Conservation (phyloP, 2,329 filamentous ascomycete species). For the Dactylellina parvicollis region DNA sequence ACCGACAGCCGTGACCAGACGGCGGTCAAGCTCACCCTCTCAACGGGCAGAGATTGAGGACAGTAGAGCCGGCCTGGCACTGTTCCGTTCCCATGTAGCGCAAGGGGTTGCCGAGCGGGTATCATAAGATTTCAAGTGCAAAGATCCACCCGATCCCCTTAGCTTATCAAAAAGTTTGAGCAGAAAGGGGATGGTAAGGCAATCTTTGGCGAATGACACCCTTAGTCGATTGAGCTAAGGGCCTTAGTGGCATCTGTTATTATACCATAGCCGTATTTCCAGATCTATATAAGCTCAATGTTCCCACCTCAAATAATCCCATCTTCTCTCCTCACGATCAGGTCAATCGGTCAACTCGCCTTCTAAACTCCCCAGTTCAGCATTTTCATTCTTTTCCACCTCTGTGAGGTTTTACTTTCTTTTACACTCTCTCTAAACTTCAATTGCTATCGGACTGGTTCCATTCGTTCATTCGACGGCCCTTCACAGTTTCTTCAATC, state of each 20-base stretch:
- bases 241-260: constrained; percentile 1
- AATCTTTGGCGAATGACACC: constrained; percentile 39
- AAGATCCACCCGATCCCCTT: constrained; percentile 16
- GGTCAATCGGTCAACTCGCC: constrained; percentile 47
- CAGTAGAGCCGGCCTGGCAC: background rate
- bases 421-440: constrained; percentile 25
- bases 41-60: background rate
- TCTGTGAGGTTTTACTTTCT: constrained; percentile 52
- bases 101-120: constrained; percentile 48
- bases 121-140: constrained; percentile 37
- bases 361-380: constrained; percentile 33
- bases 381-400: constrained; percentile 28
- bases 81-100: constrained; percentile 28
- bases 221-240: background rate
- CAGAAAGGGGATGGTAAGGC: constrained; percentile 27
- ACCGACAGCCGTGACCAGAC: constrained; percentile 2
- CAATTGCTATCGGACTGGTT: constrained; percentile 46
- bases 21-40: background rate
- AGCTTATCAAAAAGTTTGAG: constrained; percentile 21
- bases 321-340: constrained; percentile 50
- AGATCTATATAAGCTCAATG: constrained; percentile 31
- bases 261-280: background rate
- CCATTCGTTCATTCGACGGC: constrained; percentile 40
- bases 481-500: background rate
- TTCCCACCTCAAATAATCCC: constrained; percentile 20